These are phyloP conservation scores for Linanthus parryae DNA, from an alignment of 148 eudicot species.

Conservation along the genomic window DNA sequence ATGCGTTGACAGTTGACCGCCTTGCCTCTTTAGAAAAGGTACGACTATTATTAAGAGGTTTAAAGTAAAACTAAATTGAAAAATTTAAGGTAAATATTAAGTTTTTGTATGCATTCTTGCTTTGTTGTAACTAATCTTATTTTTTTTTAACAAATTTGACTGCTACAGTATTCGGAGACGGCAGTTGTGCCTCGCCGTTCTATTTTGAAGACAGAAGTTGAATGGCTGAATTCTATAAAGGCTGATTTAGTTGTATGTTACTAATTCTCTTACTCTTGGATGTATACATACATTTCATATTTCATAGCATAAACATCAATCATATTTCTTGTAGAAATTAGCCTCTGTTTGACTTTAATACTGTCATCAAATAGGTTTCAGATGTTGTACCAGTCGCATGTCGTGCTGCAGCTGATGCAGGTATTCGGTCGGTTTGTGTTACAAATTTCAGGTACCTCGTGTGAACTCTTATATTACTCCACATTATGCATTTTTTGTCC, in stretches of 20 bases:
- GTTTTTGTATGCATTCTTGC: too few species aligned
- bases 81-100: too few species aligned
- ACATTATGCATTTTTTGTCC: background rate
- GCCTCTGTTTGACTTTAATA: too few species aligned
- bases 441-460: slow-evolving; percentile 84
- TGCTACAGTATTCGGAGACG: slow-evolving; percentile 79
- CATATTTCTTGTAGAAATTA: too few species aligned
- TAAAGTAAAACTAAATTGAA: too few species aligned
- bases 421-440: slow-evolving; percentile 87
- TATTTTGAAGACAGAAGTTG: slow-evolving; percentile 82
- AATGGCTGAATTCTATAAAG: slow-evolving; percentile 96
- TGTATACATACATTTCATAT: too few species aligned
- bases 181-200: slow-evolving; percentile 90
- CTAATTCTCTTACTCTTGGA: slow-evolving; percentile 8
- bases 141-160: slow-evolving; percentile 7
- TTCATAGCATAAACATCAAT: too few species aligned
- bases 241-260: slow-evolving; percentile 89
- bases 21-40: slow-evolving; percentile 98
- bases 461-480: too few species aligned
- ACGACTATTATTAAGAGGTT: slow-evolving; percentile 9
- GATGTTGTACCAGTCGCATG: slow-evolving; percentile 99
- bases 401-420: slow-evolving; percentile 99
- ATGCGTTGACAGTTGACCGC: slow-evolving; percentile 97
- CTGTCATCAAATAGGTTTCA: slow-evolving; percentile 50
- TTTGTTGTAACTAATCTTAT: background rate